These are phyloP conservation scores for Trichoderma erinaceum DNA, from an alignment of 495 filamentous ascomycete genomes.

Conservation along the genomic window DNA sequence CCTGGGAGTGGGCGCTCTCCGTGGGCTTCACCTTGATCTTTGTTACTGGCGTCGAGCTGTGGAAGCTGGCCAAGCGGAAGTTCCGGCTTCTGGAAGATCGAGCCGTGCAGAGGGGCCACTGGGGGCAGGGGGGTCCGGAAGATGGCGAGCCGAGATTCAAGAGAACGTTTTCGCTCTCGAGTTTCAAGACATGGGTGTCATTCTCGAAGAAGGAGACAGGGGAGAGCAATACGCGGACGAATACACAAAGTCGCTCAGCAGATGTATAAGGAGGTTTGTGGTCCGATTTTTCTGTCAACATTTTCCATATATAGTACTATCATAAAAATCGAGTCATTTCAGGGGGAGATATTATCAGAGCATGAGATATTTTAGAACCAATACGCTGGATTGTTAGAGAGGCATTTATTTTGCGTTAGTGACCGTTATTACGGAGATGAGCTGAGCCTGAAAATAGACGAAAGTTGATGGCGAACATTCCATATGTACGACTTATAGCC, in stretches of 20 bases:
- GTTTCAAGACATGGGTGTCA: constrained; percentile 35
- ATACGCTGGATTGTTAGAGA: not conserved
- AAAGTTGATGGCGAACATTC: too few relatives aligned
- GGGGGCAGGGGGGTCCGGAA: constrained; percentile 37
- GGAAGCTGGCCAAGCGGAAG: constrained; percentile 58
- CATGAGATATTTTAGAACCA: not conserved
- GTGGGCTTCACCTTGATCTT: constrained; percentile 56
- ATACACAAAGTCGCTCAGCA: not conserved
- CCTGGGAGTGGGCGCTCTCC: constrained; percentile 66
- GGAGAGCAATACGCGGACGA: constrained; percentile 23
- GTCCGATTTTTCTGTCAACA: not conserved
- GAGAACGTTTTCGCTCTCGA: constrained; percentile 35
- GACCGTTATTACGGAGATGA: not conserved
- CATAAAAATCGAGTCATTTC: not conserved
- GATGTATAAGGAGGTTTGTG: not conserved
- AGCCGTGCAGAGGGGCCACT: constrained; percentile 33
- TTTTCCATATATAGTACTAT: not conserved
- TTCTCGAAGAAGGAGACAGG: constrained; percentile 22
- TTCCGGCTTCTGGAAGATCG: constrained; percentile 40
- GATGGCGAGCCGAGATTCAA: constrained; percentile 29
- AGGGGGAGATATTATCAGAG: not conserved
- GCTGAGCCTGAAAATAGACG: too few relatives aligned
- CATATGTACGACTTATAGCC: too few relatives aligned
- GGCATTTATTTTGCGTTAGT: not conserved
- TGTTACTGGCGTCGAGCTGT: constrained; percentile 56